A percentile compares a stretch with the other conserved stretches of the same genome.
Conservation (phyloP, 306 rosid genomes). For the Mimosa bimucronata region DNA sequence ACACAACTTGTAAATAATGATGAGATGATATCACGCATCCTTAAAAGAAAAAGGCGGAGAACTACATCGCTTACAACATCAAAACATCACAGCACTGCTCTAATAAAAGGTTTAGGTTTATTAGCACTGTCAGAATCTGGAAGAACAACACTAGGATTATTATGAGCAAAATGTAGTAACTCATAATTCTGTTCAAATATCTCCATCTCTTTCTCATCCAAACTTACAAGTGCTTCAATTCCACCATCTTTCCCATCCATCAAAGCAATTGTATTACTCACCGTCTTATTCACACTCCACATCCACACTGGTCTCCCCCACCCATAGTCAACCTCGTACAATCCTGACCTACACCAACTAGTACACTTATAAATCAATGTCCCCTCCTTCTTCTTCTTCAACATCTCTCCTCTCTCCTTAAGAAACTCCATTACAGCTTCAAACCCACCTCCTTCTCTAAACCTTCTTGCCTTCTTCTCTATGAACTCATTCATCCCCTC, state of each 20-base stretch:
- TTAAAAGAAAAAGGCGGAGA: too few relatives aligned
- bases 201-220: conserved; percentile 25
- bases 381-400: background rate
- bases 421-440: conserved; percentile 39
- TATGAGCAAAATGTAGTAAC: conserved; percentile 33
- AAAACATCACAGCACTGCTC: background rate
- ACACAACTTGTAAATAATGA: too few relatives aligned
- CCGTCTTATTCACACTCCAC: conserved; percentile 41
- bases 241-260: conserved; percentile 50
- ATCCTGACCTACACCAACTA: conserved; percentile 49
- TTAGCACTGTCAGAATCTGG: background rate
- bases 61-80: too few relatives aligned
- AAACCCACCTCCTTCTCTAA: conserved; percentile 39
- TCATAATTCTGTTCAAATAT: conserved; percentile 9
- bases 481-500: conserved; percentile 33
- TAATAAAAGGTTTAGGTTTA: background rate
- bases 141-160: conserved; percentile 30
- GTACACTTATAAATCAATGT: conserved; percentile 41
- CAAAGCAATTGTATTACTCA: conserved; percentile 43
- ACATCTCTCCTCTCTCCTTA: conserved; percentile 38
- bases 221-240: conserved; percentile 44
- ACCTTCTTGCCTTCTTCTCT: conserved; percentile 30
- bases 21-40: too few relatives aligned
- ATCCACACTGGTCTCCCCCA: conserved; percentile 51
- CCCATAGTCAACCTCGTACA: conserved; percentile 45